Percentiles rank a stretch among this genome's conserved stretches.
Evolutionary conservation across 2,329 filamentous ascomycete genomes (phyloP).

Genomic region (Plenodomus tracheiphilus): DNA sequence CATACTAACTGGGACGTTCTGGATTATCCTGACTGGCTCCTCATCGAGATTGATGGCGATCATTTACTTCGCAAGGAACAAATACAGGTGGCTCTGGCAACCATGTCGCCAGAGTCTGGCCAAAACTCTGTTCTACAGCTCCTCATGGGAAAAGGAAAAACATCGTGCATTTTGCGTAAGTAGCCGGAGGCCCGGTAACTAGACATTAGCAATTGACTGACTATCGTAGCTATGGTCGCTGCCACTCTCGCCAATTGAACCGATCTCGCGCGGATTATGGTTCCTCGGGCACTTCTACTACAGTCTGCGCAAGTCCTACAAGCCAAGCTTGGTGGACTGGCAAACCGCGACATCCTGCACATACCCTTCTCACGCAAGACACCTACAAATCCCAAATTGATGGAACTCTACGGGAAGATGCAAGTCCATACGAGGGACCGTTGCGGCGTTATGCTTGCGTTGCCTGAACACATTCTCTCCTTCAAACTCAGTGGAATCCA

Average conservation of each 20-base stretch:
- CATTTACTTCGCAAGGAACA: conserved; percentile 65
- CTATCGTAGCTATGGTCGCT: conserved; percentile 57
- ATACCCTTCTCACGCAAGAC: conserved; percentile 62
- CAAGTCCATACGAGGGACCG: conserved; percentile 48
- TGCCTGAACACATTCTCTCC: conserved; percentile 68
- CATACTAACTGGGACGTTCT: conserved; percentile 62
- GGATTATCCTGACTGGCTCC: conserved; percentile 63
- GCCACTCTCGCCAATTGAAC: conserved; percentile 44
- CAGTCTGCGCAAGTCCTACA: conserved; percentile 63
- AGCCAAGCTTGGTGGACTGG: conserved; percentile 57
- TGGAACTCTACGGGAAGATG: conserved; percentile 42
- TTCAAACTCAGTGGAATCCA: conserved; percentile 66
- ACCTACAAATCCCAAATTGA: conserved; percentile 32
- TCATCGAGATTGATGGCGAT: conserved; percentile 68
- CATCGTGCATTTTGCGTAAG: conserved; percentile 61
- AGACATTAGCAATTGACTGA: conserved; percentile 57
- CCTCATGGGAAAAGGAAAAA: conserved; percentile 70
- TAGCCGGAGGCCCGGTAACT: conserved; percentile 32
- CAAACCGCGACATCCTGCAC: conserved; percentile 58
- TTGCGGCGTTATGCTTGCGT: conserved; percentile 60
- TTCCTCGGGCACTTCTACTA: conserved; percentile 59
- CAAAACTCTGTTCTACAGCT: conserved; percentile 66
- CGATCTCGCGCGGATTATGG: conserved; percentile 57
- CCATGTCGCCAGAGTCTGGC: conserved; percentile 57
- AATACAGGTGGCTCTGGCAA: conserved; percentile 64